Conservation (phyloP, 352 stramenopile genomes). For the Stramenopiles sp. region DNA sequence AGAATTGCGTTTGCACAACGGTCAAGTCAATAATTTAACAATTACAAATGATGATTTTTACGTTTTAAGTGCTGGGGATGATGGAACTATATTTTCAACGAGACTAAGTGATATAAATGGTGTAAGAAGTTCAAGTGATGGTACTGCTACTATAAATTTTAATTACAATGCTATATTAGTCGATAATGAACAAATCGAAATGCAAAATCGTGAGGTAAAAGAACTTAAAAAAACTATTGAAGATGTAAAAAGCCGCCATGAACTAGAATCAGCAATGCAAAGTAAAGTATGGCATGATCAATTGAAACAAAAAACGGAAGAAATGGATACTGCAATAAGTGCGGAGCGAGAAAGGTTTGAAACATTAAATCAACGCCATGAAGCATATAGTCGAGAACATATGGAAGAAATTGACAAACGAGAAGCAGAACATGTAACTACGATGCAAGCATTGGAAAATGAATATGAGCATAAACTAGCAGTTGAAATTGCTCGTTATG, state of each 20-base stretch:
- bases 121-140: constrained; percentile 15
- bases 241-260: constrained; percentile 42
- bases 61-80: constrained; percentile 19
- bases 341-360: constrained; percentile 30
- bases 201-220: constrained; percentile 25
- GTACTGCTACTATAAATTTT: constrained; percentile 14
- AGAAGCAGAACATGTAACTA: constrained; percentile 46
- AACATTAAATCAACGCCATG: constrained; percentile 42
- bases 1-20: constrained; percentile 36
- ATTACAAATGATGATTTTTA: constrained; percentile 44
- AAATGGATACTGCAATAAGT: not conserved
- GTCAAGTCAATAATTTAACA: constrained; percentile 36
- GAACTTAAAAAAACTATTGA: constrained; percentile 39
- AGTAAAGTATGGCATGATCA: constrained; percentile 62
- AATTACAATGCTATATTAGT: constrained; percentile 38
- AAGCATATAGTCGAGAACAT: constrained; percentile 42
- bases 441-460: constrained; percentile 66
- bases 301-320: constrained; percentile 20
- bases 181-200: constrained; percentile 45
- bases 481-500: constrained; percentile 57
- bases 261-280: constrained; percentile 52
- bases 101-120: constrained; percentile 14
- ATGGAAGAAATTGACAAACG: constrained; percentile 44
- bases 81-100: constrained; percentile 8
- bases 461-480: constrained; percentile 70